Conservation (phyloP, 495 filamentous ascomycete species). For the Penicillium cosmopolitanum region DNA sequence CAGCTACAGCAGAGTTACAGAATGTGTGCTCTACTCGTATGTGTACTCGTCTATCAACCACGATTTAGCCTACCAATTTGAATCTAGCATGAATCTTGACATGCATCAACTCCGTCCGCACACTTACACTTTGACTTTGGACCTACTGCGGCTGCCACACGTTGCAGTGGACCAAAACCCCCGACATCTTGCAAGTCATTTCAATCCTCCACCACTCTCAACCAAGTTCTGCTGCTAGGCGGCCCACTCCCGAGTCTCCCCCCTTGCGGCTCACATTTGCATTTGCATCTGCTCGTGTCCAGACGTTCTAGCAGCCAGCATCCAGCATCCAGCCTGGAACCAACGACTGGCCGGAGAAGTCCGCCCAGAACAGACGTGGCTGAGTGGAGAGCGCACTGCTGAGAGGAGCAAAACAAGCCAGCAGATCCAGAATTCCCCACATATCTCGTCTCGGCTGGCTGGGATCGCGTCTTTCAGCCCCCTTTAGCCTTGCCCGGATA, state of each 20-base stretch:
- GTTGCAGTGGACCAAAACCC: constrained; percentile 2
- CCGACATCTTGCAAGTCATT: constrained; percentile 5
- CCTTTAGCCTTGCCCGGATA: constrained; percentile 22
- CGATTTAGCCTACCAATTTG: neutral
- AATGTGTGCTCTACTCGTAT: too few relatives aligned
- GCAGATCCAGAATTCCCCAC: constrained; percentile 30
- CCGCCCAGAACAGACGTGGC: constrained; percentile 5
- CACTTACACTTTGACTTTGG: neutral
- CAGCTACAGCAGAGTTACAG: too few relatives aligned
- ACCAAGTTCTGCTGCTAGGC: constrained; percentile 6
- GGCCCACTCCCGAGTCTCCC: constrained; percentile 11
- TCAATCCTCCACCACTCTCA: neutral
- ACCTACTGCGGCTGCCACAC: constrained; percentile 1
- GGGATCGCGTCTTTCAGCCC: constrained; percentile 27
- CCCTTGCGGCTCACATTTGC: constrained; percentile 37
- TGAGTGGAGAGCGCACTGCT: neutral
- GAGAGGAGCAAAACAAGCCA: constrained; percentile 11
- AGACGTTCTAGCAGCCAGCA: constrained; percentile 9
- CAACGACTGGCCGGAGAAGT: constrained; percentile 7
- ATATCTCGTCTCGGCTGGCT: constrained; percentile 33
- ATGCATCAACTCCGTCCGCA: too few relatives aligned
- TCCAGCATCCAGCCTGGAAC: constrained; percentile 1
- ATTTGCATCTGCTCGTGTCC: constrained; percentile 24
- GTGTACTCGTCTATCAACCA: too few relatives aligned
- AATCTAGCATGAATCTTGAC: neutral